Base-by-base conservation (phyloP, 2,329 filamentous ascomycete species). In the Neofusicoccum parvum region DNA sequence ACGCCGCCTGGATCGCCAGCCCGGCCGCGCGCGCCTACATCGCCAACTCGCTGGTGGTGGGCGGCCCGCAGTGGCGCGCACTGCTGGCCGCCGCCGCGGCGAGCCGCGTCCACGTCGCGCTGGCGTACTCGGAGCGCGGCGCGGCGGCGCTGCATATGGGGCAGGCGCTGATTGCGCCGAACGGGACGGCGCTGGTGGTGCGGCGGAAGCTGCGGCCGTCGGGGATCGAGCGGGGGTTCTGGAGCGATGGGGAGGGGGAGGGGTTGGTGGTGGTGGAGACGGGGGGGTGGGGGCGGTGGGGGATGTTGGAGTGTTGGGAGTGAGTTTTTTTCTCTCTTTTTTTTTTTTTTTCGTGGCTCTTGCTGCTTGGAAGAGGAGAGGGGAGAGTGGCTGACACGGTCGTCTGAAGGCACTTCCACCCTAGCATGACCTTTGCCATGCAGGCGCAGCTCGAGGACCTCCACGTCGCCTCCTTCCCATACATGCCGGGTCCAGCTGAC, bases 141-240 rank as follows among this genome's bases (percentile, higher is more conserved):
- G 70, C 68, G 37, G 70, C 76, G 5, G 72, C 74, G 1, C 74
- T 78, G 65, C 73, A 70, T 59, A 69, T 76, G 7, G 74, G 74
- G 20, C 75, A 78, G 49, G 70, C 76, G 49, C 71, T 71, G 54
- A 72, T 78, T 58, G 74, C 76, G 23, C 73, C 66, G 48, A 70
- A 73, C 41, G 74, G 75, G 11, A 69, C 67, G 9, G 71, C 77
- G 37, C 69, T 78, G 9, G 72, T 75, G 23, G 73, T 76, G 17
- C 75, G 76, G 65, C 72, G 75, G 37, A 78, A 78, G 65, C 71
- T 78, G 2, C 75, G 76, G 62, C 75, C 75, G 15, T 77, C 75
- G 0, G 76, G 72, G 66, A 71, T 69, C 14, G 75, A 77, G 70
- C 74, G 76, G 17, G 68, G 69, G 17, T 70, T 76, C 58, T 78